These are phyloP conservation scores for Macrocybe sp. DNA, from an alignment of 1,284 basidiomycete species.

Conservation along the genomic window DNA sequence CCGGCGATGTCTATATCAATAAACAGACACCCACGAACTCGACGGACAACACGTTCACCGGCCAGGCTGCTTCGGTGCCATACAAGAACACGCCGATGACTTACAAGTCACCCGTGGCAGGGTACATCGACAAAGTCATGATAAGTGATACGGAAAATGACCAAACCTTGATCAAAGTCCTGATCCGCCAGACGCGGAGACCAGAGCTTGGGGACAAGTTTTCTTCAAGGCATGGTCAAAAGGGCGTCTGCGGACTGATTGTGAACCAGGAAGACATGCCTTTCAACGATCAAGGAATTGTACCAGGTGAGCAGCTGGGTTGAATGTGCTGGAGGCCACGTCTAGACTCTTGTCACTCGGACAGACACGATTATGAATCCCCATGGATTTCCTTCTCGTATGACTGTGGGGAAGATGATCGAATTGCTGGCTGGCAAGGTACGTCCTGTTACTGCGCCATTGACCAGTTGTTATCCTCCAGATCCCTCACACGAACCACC, in stretches of 20 bases:
- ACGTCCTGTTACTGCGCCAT: conserved; percentile 10
- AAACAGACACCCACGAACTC: conserved; percentile 95
- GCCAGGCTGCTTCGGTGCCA: conserved; percentile 71
- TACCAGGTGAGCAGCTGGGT: conserved; percentile 57
- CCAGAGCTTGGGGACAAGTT: conserved; percentile 99
- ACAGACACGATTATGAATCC: conserved; percentile 99
- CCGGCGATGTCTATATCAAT: conserved; percentile 94
- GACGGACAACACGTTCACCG: conserved; percentile 78
- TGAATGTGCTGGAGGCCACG: not conserved
- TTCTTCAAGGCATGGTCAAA: conserved; percentile 96
- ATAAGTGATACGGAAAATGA: conserved; percentile 95
- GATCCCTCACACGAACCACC: conserved; percentile 13
- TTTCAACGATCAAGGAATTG: conserved; percentile 97
- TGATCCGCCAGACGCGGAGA: conserved; percentile 93
- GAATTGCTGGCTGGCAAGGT: conserved; percentile 97
- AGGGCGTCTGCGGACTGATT: conserved; percentile 97
- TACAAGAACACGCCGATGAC: conserved; percentile 90
- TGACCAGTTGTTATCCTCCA: conserved; percentile 9
- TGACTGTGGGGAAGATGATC: conserved; percentile 99
- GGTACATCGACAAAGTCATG: conserved; percentile 97
- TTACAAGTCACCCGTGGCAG: conserved; percentile 90
- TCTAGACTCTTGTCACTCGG: not conserved
- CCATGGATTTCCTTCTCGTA: conserved; percentile 98
- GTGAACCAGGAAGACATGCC: conserved; percentile 99
- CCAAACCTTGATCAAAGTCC: conserved; percentile 97